Conservation (phyloP, 2,329 filamentous ascomycete genomes). For the Cyclaneusma minus region DNA sequence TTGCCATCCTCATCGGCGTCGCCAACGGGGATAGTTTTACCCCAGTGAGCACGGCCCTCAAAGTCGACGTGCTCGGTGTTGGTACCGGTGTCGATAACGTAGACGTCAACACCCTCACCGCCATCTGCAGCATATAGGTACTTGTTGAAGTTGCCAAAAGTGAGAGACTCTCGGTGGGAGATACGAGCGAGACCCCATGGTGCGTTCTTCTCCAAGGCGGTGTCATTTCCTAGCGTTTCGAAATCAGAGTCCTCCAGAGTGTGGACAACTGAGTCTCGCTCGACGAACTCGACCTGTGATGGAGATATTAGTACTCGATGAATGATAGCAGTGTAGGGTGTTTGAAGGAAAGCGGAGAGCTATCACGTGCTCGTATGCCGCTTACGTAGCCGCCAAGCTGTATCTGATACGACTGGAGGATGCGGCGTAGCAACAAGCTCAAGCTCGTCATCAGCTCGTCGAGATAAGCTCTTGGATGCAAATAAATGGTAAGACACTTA, state of each 20-base stretch:
- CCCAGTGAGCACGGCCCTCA: constrained; percentile 88
- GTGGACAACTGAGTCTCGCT: constrained; percentile 86
- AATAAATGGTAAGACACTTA: constrained; percentile 39
- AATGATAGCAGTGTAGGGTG: too few species aligned
- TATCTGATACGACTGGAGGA: too few species aligned
- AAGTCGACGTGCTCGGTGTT: constrained; percentile 93
- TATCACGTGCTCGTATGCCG: too few species aligned
- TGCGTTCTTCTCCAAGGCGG: constrained; percentile 90
- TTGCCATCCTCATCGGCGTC: constrained; percentile 90
- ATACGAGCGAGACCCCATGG: constrained; percentile 99
- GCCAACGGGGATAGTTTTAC: constrained; percentile 79
- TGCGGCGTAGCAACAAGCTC: too few species aligned
- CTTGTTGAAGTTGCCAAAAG: constrained; percentile 93
- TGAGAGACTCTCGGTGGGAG: constrained; percentile 78
- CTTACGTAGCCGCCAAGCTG: too few species aligned
- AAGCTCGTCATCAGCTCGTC: too few species aligned
- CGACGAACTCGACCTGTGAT: constrained; percentile 80
- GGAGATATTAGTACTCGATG: too few species aligned
- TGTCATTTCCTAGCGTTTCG: too few species aligned
- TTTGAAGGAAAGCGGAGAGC: too few species aligned
- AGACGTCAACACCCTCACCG: constrained; percentile 96
- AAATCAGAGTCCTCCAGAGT: constrained; percentile 41
- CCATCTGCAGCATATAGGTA: constrained; percentile 83
- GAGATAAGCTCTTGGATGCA: too few species aligned
- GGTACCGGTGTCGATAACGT: constrained; percentile 96